Base-by-base conservation (phyloP, 129 eudicot genomes). In the Ambrosia trifida region DNA sequence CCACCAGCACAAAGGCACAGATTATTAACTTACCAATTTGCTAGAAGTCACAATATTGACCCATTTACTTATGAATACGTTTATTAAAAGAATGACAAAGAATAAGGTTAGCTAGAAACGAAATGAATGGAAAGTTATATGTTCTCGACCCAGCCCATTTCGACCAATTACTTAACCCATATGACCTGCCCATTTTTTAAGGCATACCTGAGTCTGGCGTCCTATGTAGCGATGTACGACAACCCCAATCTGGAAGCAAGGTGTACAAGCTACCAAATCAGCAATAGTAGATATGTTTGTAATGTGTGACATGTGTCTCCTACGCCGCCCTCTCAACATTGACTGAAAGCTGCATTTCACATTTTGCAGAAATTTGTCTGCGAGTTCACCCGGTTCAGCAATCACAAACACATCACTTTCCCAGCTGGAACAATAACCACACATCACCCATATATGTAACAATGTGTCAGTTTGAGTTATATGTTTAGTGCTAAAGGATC, bases 341-440 rank as follows among this genome's bases (percentile, higher is more conserved):
- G 95, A 78, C 70, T 83, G 70, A 74, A 92, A 78, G 85, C 86
- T 92, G 69, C 63, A 83, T 70, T 90, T 90, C 64, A 92, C 95
- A 69, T 84, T 80, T 78, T 87, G 91, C 70, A 92, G 82, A 80
- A 92, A 92, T 81, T 89, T 89, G 3, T 92, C 96, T 10, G 98
- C 98, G 64, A 86, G 87, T 77, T 92, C 98, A 71, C 98, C 85
- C 64, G 98, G 98, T 78, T 92, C 98, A 60, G 98, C 98, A 46
- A 92, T 91, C 85, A 92, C 98, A 78, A 89, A 92, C 47, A 92
- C 90, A 76, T 92, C 98, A 79, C 87, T 92, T 80, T 92, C 85
- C 98, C 98, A 92, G 74, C 98, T 92, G 82, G 36, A 81, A 57
- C 41, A 78, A 58, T 8, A 78, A 68, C 40, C n/a, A 68, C 9